phyloP scores from a whole-genome alignment of 1,284 basidiomycete species.

The Microbotryum scabiosae region DNA sequence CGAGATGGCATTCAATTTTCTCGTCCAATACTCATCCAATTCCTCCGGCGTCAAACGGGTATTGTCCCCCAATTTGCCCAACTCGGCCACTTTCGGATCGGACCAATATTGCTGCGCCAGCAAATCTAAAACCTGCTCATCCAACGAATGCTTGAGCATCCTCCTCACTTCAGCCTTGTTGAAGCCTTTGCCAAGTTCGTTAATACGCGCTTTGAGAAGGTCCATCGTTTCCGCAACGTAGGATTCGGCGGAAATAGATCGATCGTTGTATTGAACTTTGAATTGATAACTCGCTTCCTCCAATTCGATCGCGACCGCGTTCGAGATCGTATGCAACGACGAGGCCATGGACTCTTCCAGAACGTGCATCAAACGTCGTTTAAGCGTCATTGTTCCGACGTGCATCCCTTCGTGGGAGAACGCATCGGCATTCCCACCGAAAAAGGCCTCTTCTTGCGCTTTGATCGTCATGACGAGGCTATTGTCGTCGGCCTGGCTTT shows the following conservation, averaged over 20 bases:
- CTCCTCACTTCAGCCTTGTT: conserved; percentile 78
- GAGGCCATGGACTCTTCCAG: conserved; percentile 95
- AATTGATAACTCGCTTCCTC: conserved; percentile 97
- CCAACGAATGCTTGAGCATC: conserved; percentile 82
- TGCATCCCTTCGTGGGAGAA: conserved; percentile 60
- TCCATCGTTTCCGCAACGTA: conserved; percentile 98
- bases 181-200: conserved; percentile 74
- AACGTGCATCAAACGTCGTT: conserved; percentile 86
- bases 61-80: conserved; percentile 63
- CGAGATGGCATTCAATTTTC: conserved; percentile 88
- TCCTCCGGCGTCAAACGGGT: conserved; percentile 56
- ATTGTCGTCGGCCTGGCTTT: conserved; percentile 40
- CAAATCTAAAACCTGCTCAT: conserved; percentile 94
- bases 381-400: conserved; percentile 83
- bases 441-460: conserved; percentile 72
- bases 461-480: conserved; percentile 51
- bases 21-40: conserved; percentile 85
- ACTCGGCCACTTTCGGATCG: conserved; percentile 72
- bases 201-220: conserved; percentile 81
- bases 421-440: conserved; percentile 56
- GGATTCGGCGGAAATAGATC: conserved; percentile 84
- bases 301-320: conserved; percentile 90
- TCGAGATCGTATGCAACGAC: conserved; percentile 87
- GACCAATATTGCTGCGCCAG: conserved; percentile 96
- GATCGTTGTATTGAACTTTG: conserved; percentile 99